A percentile compares a stretch with the other conserved stretches of the same genome.
Conservation (phyloP, 257 asterid genomes). For the Solanum peruvianum region DNA sequence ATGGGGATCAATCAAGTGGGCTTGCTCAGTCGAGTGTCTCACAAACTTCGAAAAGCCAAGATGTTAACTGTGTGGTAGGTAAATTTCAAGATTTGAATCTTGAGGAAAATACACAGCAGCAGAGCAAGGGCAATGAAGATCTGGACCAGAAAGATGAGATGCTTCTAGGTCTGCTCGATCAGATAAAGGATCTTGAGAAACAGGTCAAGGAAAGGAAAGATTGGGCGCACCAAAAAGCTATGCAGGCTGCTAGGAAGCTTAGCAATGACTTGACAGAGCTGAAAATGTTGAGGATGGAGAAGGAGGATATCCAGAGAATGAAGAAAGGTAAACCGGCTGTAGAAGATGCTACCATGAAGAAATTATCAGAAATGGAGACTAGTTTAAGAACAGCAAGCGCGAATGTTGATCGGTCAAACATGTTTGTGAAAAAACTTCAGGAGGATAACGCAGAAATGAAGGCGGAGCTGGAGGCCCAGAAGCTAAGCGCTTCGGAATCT, state of each 20-base stretch:
- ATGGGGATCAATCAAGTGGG: slow-evolving; percentile 31
- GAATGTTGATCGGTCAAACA: slow-evolving; percentile 75
- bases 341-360: slow-evolving; percentile 58
- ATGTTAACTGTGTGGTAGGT: slow-evolving; percentile 53
- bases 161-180: slow-evolving; percentile 62
- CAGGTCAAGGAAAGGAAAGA: slow-evolving; percentile 84
- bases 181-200: slow-evolving; percentile 76
- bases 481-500: slow-evolving; percentile 90
- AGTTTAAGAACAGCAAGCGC: slow-evolving; percentile 75
- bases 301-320: slow-evolving; percentile 65
- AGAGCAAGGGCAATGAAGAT: slow-evolving; percentile 28
- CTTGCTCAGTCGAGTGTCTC: slow-evolving; percentile 29
- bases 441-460: slow-evolving; percentile 69
- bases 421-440: slow-evolving; percentile 78
- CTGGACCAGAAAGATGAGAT: slow-evolving; percentile 73
- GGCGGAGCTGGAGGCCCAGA: slow-evolving; percentile 93
- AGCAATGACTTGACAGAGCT: slow-evolving; percentile 84
- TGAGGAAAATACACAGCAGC: slow-evolving; percentile 59
- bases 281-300: slow-evolving; percentile 78
- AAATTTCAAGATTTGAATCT: slow-evolving; percentile 78
- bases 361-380: slow-evolving; percentile 75
- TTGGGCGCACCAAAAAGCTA: slow-evolving; percentile 95
- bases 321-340: slow-evolving; percentile 65
- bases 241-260: slow-evolving; percentile 95
- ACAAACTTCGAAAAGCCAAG: slow-evolving; percentile 10